A percentile compares a stretch with the other conserved stretches of the same genome.
These are phyloP conservation scores for Aegle marmelos DNA, from an alignment of 345 rosid genomes.

Conservation along the genomic window DNA sequence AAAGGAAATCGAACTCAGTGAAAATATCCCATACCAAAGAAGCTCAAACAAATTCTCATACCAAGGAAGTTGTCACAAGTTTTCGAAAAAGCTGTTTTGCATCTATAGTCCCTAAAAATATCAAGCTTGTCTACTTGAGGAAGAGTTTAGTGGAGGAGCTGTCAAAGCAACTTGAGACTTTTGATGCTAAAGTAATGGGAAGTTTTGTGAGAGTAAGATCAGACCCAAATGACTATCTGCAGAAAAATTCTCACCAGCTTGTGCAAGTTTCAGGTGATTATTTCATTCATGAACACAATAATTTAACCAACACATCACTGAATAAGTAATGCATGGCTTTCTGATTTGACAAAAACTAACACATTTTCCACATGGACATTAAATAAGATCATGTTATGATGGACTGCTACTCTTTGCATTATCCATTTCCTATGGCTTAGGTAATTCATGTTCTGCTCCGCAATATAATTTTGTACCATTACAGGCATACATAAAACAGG, in stretches of 20 bases:
- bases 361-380: neutral
- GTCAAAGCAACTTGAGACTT: constrained; percentile 36
- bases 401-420: neutral
- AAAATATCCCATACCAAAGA: constrained; percentile 8
- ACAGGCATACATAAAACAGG: constrained; percentile 39
- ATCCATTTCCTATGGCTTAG: neutral
- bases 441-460: constrained; percentile 1
- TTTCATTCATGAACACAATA: neutral
- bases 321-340: neutral
- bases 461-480: neutral
- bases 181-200: constrained; percentile 44
- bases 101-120: constrained; percentile 35
- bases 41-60: constrained; percentile 7
- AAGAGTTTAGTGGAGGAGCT: constrained; percentile 49
- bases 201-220: constrained; percentile 53
- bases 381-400: neutral
- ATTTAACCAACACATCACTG: neutral
- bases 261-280: constrained; percentile 51
- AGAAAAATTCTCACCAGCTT: constrained; percentile 43
- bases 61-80: constrained; percentile 21
- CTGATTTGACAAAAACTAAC: neutral
- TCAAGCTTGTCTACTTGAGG: constrained; percentile 49
- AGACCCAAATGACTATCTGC: constrained; percentile 37
- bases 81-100: constrained; percentile 34
- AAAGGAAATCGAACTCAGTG: constrained; percentile 13